Conservation (phyloP, 345 rosid species). For the Brassica carinata region DNA sequence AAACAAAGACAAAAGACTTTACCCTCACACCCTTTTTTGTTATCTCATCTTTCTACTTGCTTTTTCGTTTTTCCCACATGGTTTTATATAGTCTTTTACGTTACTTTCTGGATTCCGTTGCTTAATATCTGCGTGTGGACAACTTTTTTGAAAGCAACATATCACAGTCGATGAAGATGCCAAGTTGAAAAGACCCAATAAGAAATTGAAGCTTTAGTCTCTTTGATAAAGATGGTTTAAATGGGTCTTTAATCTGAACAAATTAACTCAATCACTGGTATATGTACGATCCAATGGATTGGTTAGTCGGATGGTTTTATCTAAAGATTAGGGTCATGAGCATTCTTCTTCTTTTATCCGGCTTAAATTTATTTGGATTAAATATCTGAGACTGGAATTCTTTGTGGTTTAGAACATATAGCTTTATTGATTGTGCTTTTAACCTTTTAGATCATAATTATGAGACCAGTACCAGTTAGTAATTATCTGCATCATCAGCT, state of each 20-base stretch:
- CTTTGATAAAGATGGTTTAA: slow-evolving; percentile 13
- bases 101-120: slow-evolving; percentile 25
- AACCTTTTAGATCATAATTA: not conserved
- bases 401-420: slow-evolving; percentile 22
- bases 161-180: slow-evolving; percentile 31
- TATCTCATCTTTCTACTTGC: slow-evolving; percentile 39
- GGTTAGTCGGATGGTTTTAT: not conserved
- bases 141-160: slow-evolving; percentile 39
- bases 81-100: slow-evolving; percentile 15
- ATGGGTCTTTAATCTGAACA: not conserved
- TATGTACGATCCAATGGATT: not conserved
- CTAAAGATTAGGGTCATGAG: slow-evolving; percentile 3
- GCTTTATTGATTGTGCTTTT: slow-evolving; percentile 15
- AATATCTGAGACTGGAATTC: slow-evolving; percentile 10
- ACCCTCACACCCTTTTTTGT: slow-evolving; percentile 26
- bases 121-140: slow-evolving; percentile 22
- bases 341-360: not conserved
- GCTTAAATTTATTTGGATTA: not conserved
- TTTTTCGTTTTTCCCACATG: slow-evolving; percentile 26
- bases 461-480: slow-evolving; percentile 16
- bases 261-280: slow-evolving; percentile 10
- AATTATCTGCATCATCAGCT: not conserved
- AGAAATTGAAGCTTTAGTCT: slow-evolving; percentile 47
- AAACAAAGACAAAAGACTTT: slow-evolving; percentile 45
- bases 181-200: slow-evolving; percentile 42